These are phyloP conservation scores for Microdochium trichocladiopsis DNA, from an alignment of 2,329 filamentous ascomycete genomes.

Conservation along the genomic window DNA sequence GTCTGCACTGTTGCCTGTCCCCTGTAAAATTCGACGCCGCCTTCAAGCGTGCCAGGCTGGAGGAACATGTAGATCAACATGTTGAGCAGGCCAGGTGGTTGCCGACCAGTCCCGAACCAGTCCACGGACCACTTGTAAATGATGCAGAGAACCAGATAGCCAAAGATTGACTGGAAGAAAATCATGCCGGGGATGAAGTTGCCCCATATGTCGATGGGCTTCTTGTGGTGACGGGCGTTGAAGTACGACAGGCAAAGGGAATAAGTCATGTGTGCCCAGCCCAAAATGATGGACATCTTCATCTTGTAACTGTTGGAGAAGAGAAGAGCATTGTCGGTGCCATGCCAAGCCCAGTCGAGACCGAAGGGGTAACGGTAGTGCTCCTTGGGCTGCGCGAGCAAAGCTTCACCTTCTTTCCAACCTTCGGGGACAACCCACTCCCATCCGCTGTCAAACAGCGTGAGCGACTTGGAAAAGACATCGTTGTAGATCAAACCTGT, in stretches of 20 bases:
- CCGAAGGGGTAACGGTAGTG: constrained; percentile 91
- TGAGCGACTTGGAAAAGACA: constrained; percentile 88
- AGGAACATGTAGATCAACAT: constrained; percentile 99
- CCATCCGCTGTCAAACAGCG: constrained; percentile 86
- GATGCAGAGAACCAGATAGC: constrained; percentile 89
- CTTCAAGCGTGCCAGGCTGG: constrained; percentile 67
- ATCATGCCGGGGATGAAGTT: constrained; percentile 99
- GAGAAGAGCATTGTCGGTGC: constrained; percentile 86
- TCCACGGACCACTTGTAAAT: constrained; percentile 96
- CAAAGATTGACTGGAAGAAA: constrained; percentile 98
- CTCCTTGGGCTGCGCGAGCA: constrained; percentile 59
- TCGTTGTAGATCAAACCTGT: constrained; percentile 98
- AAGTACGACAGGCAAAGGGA: constrained; percentile 87
- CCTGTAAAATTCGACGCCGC: constrained; percentile 68
- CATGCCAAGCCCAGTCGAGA: constrained; percentile 94
- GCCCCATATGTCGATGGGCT: constrained; percentile 90
- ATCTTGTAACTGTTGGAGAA: constrained; percentile 99
- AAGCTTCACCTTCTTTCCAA: constrained; percentile 57
- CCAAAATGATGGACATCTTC: constrained; percentile 97
- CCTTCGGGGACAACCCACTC: constrained; percentile 62
- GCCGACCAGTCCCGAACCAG: constrained; percentile 60
- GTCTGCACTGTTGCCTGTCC: constrained; percentile 74
- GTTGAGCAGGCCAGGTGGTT: constrained; percentile 85
- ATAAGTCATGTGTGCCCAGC: constrained; percentile 99
- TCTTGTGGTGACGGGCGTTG: constrained; percentile 93